A percentile compares a stretch with the other conserved stretches of the same genome.
phyloP scores from a whole-genome alignment of 345 rosid genomes.

The Rhizophora mangle region DNA sequence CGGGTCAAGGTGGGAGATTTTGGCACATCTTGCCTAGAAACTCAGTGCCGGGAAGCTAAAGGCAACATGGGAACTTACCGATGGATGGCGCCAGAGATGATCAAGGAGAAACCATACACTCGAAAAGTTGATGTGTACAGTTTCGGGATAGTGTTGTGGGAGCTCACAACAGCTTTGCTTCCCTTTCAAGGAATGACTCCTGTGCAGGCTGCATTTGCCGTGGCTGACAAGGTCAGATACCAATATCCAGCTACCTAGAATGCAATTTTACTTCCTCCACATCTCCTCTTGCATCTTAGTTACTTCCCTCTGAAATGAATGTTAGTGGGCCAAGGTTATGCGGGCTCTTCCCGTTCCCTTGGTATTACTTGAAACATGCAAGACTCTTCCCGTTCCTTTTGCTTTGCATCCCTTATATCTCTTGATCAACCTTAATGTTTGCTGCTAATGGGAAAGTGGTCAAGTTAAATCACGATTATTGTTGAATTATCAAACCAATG shows the following conservation, averaged over 20 bases:
- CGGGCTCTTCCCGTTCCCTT: too few species aligned
- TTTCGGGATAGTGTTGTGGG: slow-evolving; percentile 97
- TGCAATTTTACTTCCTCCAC: too few species aligned
- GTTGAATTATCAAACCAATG: too few species aligned
- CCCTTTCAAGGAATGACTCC: slow-evolving; percentile 99
- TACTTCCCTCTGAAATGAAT: too few species aligned
- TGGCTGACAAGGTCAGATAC: slow-evolving; percentile 81
- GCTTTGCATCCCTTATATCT: neutral
- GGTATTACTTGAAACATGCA: too few species aligned
- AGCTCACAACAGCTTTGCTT: slow-evolving; percentile 93
- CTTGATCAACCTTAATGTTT: neutral
- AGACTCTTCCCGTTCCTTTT: too few species aligned
- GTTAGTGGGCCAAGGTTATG: too few species aligned
- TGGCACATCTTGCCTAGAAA: slow-evolving; percentile 93
- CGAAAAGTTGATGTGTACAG: slow-evolving; percentile 96
- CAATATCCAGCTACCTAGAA: too few species aligned
- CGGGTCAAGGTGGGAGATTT: slow-evolving; percentile 95
- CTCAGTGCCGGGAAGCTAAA: slow-evolving; percentile 79
- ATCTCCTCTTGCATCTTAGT: too few species aligned
- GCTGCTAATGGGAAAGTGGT: neutral
- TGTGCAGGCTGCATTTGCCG: slow-evolving; percentile 98
- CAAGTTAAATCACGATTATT: too few species aligned
- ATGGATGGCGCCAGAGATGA: slow-evolving; percentile 99
- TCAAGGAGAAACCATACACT: slow-evolving; percentile 86
- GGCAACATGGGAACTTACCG: slow-evolving; percentile 98